A percentile compares a stretch with the other conserved stretches of the same genome.
Evolutionary conservation across 2,329 filamentous ascomycete genomes (phyloP).

Genomic region (Fusarium sp.): DNA sequence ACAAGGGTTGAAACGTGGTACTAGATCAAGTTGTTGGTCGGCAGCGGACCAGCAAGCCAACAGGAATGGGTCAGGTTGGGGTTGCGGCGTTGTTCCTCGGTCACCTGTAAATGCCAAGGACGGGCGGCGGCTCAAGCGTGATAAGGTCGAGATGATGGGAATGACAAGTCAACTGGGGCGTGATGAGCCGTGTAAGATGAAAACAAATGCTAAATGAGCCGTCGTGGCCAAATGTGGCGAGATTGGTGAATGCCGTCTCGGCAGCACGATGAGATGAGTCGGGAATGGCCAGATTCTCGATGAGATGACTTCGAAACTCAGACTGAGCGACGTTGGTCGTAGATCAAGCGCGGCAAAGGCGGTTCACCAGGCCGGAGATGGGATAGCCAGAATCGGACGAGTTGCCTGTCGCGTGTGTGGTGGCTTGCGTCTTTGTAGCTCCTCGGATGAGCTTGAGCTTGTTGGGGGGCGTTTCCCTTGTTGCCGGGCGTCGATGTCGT

Average conservation of each 20-base stretch:
- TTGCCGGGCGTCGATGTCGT: slow-evolving; percentile 10
- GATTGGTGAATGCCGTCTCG: not conserved
- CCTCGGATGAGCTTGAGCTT: not conserved
- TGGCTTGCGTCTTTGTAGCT: slow-evolving; percentile 12
- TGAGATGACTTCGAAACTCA: slow-evolving; percentile 4
- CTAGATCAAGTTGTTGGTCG: slow-evolving; percentile 32
- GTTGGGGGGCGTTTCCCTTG: not conserved
- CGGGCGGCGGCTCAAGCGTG: slow-evolving; percentile 8
- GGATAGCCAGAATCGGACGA: slow-evolving; percentile 12
- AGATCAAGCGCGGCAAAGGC: slow-evolving; percentile 37
- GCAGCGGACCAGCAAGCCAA: slow-evolving; percentile 11
- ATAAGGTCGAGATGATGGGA: slow-evolving; percentile 1
- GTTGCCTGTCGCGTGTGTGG: slow-evolving; percentile 16
- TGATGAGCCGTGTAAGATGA: not conserved
- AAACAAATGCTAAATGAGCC: not conserved
- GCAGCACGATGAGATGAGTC: not conserved
- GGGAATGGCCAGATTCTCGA: slow-evolving; percentile 1
- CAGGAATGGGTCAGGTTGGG: slow-evolving; percentile 24
- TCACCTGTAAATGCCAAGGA: slow-evolving; percentile 8
- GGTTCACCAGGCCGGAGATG: slow-evolving; percentile 24
- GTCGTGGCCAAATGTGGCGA: not conserved
- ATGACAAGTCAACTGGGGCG: not conserved
- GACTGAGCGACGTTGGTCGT: slow-evolving; percentile 20
- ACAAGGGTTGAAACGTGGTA: slow-evolving; percentile 18
- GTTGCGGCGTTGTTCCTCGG: slow-evolving; percentile 27